A percentile compares a stretch with the other conserved stretches of the same genome.
Evolutionary conservation across 331 rosid species (phyloP).

Genomic region (Stylosanthes scabra): DNA sequence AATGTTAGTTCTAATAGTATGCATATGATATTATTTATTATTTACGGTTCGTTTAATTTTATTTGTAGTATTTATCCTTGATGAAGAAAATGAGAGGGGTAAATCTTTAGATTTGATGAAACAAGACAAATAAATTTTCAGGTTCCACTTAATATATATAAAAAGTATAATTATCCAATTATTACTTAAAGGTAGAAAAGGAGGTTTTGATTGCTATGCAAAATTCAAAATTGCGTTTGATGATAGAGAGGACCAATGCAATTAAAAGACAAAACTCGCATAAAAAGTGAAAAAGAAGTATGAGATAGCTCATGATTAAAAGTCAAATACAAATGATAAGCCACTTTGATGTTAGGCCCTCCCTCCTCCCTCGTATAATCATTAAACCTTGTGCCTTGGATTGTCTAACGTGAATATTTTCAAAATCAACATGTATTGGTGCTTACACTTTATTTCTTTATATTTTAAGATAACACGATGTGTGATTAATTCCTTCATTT

Average conservation of each 20-base stretch:
- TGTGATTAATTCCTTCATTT: neutral
- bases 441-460: neutral
- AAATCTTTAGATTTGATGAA: slow-evolving; percentile 5
- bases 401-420: slow-evolving; percentile 31
- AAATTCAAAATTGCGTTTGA: slow-evolving; percentile 41
- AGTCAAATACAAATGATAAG: slow-evolving; percentile 52
- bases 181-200: slow-evolving; percentile 37
- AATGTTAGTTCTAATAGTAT: too few species aligned
- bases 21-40: too few species aligned
- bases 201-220: slow-evolving; percentile 41
- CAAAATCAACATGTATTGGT: slow-evolving; percentile 11
- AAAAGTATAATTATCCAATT: slow-evolving; percentile 30
- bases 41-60: too few species aligned
- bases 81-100: neutral
- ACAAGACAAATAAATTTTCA: neutral
- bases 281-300: slow-evolving; percentile 34
- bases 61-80: neutral
- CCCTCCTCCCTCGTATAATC: slow-evolving; percentile 25
- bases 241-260: slow-evolving; percentile 33
- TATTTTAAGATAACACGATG: too few species aligned
- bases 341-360: slow-evolving; percentile 39
- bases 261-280: slow-evolving; percentile 37
- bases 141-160: neutral
- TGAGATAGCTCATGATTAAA: slow-evolving; percentile 39
- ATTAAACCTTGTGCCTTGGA: slow-evolving; percentile 32